Conservation (phyloP, 768 basidiomycete species). For the Antrodiella citrinella region DNA sequence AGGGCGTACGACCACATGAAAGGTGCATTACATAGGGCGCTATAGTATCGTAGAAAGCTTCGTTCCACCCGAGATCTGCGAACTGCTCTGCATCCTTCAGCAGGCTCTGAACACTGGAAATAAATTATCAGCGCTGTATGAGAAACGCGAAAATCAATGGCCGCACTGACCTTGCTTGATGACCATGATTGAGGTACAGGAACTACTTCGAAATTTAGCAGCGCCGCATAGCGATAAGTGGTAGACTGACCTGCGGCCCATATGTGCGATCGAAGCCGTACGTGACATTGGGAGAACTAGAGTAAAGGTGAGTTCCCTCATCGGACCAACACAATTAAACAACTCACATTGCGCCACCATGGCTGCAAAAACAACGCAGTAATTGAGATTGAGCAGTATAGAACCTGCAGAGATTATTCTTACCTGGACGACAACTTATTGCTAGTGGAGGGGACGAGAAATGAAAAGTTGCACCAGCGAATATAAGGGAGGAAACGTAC, state of each 20-base stretch:
- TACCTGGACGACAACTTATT: slow-evolving; percentile 13
- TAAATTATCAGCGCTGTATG: too few relatives aligned
- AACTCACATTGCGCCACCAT: not conserved
- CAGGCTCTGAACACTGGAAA: slow-evolving; percentile 9
- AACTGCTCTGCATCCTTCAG: slow-evolving; percentile 18
- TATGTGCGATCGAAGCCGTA: slow-evolving; percentile 23
- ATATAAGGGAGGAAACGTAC: slow-evolving; percentile 1
- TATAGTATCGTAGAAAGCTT: slow-evolving; percentile 21
- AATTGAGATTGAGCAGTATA: not conserved
- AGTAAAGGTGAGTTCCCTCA: not conserved
- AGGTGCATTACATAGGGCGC: slow-evolving; percentile 15
- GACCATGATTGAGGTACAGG: slow-evolving; percentile 10
- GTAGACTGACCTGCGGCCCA: slow-evolving; percentile 17
- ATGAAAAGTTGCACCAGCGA: not conserved
- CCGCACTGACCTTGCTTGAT: slow-evolving; percentile 2
- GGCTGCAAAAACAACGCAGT: not conserved
- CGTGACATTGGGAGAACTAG: slow-evolving; percentile 19
- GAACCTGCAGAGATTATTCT: not conserved
- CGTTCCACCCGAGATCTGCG: slow-evolving; percentile 21
- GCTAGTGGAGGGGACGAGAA: not conserved
- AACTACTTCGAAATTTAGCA: too few relatives aligned
- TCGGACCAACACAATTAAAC: not conserved
- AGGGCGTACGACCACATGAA: too few relatives aligned
- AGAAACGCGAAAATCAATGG: too few relatives aligned
- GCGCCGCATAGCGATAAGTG: too few relatives aligned